Base-by-base conservation (phyloP, 2,329 filamentous ascomycete genomes). In the Penicillium sp. region DNA sequence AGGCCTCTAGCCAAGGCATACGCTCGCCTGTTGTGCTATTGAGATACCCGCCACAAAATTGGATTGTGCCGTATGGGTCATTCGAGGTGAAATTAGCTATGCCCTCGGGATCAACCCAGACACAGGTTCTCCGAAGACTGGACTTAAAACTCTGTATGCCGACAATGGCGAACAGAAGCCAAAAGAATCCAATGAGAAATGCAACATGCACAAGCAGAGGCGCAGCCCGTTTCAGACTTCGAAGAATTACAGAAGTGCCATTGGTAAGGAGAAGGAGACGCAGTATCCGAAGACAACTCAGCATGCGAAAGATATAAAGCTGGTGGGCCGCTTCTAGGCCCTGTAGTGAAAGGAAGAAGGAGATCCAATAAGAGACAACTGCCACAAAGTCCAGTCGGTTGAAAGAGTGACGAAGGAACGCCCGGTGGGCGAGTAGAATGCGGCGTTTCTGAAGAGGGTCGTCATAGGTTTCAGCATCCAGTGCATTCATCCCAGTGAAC, bases 141-240 rank as follows among this genome's bases (percentile, higher is more conserved):
- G 89, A 88, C 75, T 93, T 93, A 79, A 99, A 99, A 75, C 90
- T 96, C 73, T 99, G 96, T 22, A 99, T 90, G 6, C 95, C 96
- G 57, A 99, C 88, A 60, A 99, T 97, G 37, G 92, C 95, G 77
- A 99, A 99, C 11, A 98, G 79, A 43, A 99, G 83, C 95, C 95
- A 99, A 76, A 99, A 99, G 77, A 99, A 99, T 14, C 90, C 85
- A 63, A 99, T 92, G 22, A 99, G 80, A 70, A 99, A 97, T 1
- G 91, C 93, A 31, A 99, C 93, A 60, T 96, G 91, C 26, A 97
- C 86, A 24, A 99, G 85, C 35, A 96, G 80, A 2, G 96, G 95
- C 0, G 93, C 91, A 1, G 95, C 93, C 71, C 96, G 96, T 72
- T 99, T 99, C 59, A 99, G 75, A 82, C 93, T 98, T 72, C 91